Evolutionary conservation across 2,329 filamentous ascomycete species (phyloP).

Genomic region (Fusarium coicis): DNA sequence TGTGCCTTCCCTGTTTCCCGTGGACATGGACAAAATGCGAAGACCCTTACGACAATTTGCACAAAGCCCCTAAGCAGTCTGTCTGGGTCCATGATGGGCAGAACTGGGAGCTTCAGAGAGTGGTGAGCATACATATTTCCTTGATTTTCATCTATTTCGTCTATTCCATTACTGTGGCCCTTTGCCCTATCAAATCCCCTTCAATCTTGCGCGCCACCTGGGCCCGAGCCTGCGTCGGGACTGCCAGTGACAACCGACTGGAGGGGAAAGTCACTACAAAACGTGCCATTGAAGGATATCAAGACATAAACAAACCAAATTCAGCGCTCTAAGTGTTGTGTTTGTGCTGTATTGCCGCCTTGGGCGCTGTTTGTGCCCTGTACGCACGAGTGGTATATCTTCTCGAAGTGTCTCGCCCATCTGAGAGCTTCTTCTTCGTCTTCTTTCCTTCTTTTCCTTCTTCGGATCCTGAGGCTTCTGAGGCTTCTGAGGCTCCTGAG

Average conservation of each 20-base stretch:
- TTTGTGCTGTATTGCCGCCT: neutral
- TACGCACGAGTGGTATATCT: neutral
- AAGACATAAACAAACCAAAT: neutral
- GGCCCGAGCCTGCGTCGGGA: neutral
- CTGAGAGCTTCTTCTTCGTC: neutral
- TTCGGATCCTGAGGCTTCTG: constrained; percentile 3
- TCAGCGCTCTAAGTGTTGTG: neutral
- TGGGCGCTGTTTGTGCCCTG: neutral
- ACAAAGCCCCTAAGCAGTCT: constrained; percentile 53
- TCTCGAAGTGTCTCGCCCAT: neutral
- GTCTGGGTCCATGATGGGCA: constrained; percentile 54
- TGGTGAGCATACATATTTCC: constrained; percentile 49
- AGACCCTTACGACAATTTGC: constrained; percentile 51
- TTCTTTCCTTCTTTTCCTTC: neutral
- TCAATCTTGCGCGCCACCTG: neutral
- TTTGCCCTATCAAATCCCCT: neutral
- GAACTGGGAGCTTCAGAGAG: constrained; percentile 51
- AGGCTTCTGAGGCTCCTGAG: no score
- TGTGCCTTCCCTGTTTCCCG: constrained; percentile 67
- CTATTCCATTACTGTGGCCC: neutral
- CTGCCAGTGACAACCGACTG: constrained; percentile 17
- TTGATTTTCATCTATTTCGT: neutral
- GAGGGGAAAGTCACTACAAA: neutral
- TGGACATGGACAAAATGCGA: constrained; percentile 61
- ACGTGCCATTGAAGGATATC: neutral